Conservation (phyloP, 1,284 basidiomycete species). For the Clitocybe nebularis region DNA sequence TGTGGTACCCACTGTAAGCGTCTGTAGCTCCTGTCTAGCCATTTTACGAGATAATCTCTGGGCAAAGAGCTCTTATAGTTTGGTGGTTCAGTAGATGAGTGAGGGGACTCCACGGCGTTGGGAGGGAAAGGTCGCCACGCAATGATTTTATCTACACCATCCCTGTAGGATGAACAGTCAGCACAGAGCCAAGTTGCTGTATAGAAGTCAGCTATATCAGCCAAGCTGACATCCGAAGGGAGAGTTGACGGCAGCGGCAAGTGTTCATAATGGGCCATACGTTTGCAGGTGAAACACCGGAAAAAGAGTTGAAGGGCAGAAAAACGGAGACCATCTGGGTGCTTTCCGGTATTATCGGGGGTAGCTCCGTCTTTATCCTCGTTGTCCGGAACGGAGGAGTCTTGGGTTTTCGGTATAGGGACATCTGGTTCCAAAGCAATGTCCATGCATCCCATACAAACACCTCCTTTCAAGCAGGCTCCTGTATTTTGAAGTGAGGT, state of each 20-base stretch:
- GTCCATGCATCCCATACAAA: slow-evolving; percentile 77
- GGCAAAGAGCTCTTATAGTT: slow-evolving; percentile 62
- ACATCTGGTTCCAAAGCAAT: slow-evolving; percentile 45
- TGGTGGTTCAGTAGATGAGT: slow-evolving; percentile 37
- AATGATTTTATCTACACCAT: slow-evolving; percentile 80
- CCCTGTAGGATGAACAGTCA: slow-evolving; percentile 74
- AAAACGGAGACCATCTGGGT: too few species aligned
- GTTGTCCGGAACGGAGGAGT: too few species aligned
- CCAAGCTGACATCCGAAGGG: slow-evolving; percentile 32
- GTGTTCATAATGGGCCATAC: slow-evolving; percentile 77
- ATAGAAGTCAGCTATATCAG: slow-evolving; percentile 53
- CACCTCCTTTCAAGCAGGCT: slow-evolving; percentile 68
- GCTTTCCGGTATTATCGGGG: too few species aligned
- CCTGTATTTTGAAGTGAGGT: slow-evolving; percentile 23
- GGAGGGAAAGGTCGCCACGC: slow-evolving; percentile 84
- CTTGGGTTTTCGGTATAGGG: too few species aligned
- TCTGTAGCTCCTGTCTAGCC: slow-evolving; percentile 72
- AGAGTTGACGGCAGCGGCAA: slow-evolving; percentile 46
- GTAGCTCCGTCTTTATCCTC: too few species aligned
- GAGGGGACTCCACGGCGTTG: slow-evolving; percentile 50
- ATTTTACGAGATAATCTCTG: slow-evolving; percentile 90
- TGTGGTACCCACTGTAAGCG: slow-evolving; percentile 87
- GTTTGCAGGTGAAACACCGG: slow-evolving; percentile 78
- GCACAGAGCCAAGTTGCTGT: slow-evolving; percentile 70
- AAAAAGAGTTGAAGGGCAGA: slow-evolving; percentile 77